A percentile compares a stretch with the other conserved stretches of the same genome.
phyloP scores from a whole-genome alignment of 2,329 filamentous ascomycete species.

The Parasarocladium wereldwijsianum region DNA sequence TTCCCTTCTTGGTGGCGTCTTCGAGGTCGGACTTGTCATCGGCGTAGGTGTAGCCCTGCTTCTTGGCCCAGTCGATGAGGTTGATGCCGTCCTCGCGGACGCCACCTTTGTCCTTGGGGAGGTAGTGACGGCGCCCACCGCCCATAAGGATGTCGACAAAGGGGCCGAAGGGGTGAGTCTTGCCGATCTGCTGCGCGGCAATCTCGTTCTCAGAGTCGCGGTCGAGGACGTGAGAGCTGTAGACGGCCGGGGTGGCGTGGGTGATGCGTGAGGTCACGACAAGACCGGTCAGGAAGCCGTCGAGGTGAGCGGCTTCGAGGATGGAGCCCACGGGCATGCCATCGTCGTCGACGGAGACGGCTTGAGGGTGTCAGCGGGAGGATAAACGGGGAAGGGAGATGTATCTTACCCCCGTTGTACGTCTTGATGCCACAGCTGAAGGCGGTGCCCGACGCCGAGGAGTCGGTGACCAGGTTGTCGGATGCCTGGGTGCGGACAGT shows the following conservation, averaged over 20 bases:
- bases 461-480: slow-evolving; percentile 12
- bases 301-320: slow-evolving; percentile 12
- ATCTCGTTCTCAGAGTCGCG: slow-evolving; percentile 13
- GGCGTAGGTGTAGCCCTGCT: slow-evolving; percentile 10
- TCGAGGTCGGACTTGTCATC: slow-evolving; percentile 8
- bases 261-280: slow-evolving; percentile 12
- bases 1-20: slow-evolving; percentile 6
- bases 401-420: slow-evolving; percentile 10
- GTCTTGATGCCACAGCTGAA: slow-evolving; percentile 12
- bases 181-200: slow-evolving; percentile 11
- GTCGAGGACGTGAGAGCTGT: slow-evolving; percentile 10
- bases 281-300: slow-evolving; percentile 11
- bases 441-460: slow-evolving; percentile 11
- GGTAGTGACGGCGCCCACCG: slow-evolving; percentile 11
- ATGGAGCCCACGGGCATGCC: slow-evolving; percentile 11
- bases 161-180: slow-evolving; percentile 10
- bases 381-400: background rate
- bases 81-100: slow-evolving; percentile 9
- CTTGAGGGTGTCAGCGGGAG: slow-evolving; percentile 2
- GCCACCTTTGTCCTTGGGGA: slow-evolving; percentile 9
- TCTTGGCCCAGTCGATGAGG: slow-evolving; percentile 10
- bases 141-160: slow-evolving; percentile 11
- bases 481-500: slow-evolving; percentile 10
- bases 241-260: slow-evolving; percentile 11
- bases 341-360: slow-evolving; percentile 10